A percentile compares a stretch with the other conserved stretches of the same genome.
Conservation (phyloP, 331 rosid species). For the Pyracantha coccinea region DNA sequence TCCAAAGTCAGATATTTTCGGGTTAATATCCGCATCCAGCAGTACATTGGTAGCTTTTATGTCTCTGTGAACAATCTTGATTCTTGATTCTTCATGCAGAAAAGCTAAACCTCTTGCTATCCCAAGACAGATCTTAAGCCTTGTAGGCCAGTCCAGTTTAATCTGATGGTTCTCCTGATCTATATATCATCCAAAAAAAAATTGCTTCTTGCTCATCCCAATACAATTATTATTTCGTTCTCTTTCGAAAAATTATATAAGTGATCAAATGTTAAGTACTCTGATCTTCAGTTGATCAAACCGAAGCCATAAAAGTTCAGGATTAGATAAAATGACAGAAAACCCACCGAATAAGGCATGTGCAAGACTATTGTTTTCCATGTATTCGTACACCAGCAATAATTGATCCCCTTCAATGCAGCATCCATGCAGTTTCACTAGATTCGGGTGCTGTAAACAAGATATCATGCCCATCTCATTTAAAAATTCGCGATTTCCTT, state of each 20-base stretch:
- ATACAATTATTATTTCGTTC: too few species aligned
- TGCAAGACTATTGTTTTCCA: constrained; percentile 71
- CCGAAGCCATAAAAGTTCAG: not conserved
- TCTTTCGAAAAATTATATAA: too few species aligned
- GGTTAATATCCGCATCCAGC: constrained; percentile 48
- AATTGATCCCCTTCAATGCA: constrained; percentile 59
- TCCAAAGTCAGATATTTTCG: constrained; percentile 72
- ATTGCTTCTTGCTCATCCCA: not conserved
- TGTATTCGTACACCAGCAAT: constrained; percentile 58
- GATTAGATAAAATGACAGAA: too few species aligned
- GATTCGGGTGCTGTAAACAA: constrained; percentile 68
- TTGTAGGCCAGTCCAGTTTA: constrained; percentile 42
- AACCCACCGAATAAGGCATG: constrained; percentile 40
- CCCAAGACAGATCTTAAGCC: constrained; percentile 53
- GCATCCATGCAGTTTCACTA: constrained; percentile 67
- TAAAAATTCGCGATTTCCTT: constrained; percentile 60
- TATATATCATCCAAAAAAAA: constrained; percentile 6
- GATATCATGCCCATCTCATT: constrained; percentile 70
- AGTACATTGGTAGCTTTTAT: constrained; percentile 66
- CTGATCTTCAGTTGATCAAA: not conserved
- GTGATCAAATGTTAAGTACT: too few species aligned
- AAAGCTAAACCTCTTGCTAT: constrained; percentile 66
- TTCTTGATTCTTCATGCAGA: constrained; percentile 63
- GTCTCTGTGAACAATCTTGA: constrained; percentile 66
- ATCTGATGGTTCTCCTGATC: constrained; percentile 18